Conservation (phyloP, 2,329 filamentous ascomycete genomes). For the Pseudopithomyces chartarum region DNA sequence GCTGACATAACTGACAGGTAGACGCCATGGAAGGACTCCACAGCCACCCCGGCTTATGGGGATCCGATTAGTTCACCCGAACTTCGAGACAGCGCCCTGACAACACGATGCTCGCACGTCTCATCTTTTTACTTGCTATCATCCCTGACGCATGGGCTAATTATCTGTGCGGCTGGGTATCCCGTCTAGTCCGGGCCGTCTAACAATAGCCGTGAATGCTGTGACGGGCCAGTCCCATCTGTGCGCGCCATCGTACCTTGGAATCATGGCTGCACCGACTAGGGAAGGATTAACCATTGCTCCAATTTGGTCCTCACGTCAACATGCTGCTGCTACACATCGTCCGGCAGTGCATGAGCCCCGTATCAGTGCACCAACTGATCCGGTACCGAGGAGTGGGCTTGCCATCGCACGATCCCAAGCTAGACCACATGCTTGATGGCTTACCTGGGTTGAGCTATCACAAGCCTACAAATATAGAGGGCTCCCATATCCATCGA, state of each 20-base stretch:
- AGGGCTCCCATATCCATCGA: conserved; percentile 31
- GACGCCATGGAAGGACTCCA: conserved; percentile 30
- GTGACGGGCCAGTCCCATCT: conserved; percentile 38
- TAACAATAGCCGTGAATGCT: conserved; percentile 46
- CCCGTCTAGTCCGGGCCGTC: conserved; percentile 39
- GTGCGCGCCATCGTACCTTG: conserved; percentile 44
- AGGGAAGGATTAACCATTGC: conserved; percentile 38
- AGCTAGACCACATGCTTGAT: conserved; percentile 33
- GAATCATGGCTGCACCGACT: conserved; percentile 40
- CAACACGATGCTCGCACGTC: conserved; percentile 36
- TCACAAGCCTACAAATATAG: conserved; percentile 44
- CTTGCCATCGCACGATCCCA: conserved; percentile 44
- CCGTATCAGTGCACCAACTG: conserved; percentile 45
- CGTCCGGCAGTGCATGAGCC: conserved; percentile 44
- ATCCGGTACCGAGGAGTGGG: conserved; percentile 41
- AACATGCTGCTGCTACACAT: conserved; percentile 48
- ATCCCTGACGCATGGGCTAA: conserved; percentile 40
- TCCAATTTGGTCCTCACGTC: conserved; percentile 47
- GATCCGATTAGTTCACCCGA: conserved; percentile 44
- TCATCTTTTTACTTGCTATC: conserved; percentile 44
- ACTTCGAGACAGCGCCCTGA: conserved; percentile 44
- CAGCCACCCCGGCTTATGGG: conserved; percentile 44
- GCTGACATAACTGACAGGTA: conserved; percentile 43
- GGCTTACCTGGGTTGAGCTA: conserved; percentile 20
- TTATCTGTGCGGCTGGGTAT: conserved; percentile 39